Conservation (phyloP, 768 basidiomycete genomes). For the Lactifluus volemus region DNA sequence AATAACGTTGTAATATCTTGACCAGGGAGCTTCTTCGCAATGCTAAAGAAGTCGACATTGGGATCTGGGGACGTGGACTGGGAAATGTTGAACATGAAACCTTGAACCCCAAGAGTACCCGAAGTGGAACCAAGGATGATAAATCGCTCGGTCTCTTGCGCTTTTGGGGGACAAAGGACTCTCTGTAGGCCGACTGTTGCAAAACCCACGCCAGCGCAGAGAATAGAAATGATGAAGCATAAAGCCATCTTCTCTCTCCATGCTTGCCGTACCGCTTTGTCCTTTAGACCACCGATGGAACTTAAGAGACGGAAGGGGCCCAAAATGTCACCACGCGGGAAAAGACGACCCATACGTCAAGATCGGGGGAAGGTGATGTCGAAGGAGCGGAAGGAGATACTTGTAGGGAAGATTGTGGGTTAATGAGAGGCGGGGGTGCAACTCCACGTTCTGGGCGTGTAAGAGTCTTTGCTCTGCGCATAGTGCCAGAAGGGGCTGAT, state of each 20-base stretch:
- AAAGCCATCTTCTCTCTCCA: conserved; percentile 98
- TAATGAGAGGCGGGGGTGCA: conserved; percentile 90
- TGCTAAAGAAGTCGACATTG: conserved; percentile 48
- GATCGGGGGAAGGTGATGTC: conserved; percentile 26
- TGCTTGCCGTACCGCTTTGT: conserved; percentile 71
- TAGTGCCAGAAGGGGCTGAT: conserved; percentile 38
- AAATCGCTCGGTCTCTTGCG: conserved; percentile 36
- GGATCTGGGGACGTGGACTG: conserved; percentile 33
- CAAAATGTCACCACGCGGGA: conserved; percentile 79
- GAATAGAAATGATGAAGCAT: conserved; percentile 72
- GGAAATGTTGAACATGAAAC: conserved; percentile 69
- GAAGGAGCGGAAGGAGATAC: conserved; percentile 32
- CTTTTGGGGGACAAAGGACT: conserved; percentile 72
- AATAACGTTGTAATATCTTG: conserved; percentile 90
- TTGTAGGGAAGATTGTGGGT: conserved; percentile 50
- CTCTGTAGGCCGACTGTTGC: conserved; percentile 90
- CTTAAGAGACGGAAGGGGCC: conserved; percentile 76
- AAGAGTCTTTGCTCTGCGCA: conserved; percentile 90
- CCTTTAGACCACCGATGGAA: conserved; percentile 71
- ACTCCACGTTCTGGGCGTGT: conserved; percentile 93
- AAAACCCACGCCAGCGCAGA: conserved; percentile 82
- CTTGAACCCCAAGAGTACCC: conserved; percentile 69
- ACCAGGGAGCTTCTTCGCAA: conserved; percentile 52
- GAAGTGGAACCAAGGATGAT: conserved; percentile 42
- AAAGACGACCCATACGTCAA: conserved; percentile 74